Conservation (phyloP, 257 asterid genomes). For the Haberlea rhodopensis region DNA sequence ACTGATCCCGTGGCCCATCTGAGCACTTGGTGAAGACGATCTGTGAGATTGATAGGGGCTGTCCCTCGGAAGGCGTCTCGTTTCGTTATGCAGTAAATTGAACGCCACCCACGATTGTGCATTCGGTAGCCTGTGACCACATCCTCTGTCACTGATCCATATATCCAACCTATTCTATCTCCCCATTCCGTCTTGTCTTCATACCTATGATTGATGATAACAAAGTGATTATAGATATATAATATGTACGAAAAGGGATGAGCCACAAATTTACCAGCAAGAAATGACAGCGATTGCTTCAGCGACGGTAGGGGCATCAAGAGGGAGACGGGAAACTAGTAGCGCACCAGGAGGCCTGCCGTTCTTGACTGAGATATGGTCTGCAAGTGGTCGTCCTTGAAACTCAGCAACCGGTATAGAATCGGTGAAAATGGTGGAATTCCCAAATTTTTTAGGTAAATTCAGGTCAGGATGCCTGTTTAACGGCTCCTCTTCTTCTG, state of each 20-base stretch:
- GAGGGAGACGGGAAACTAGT: conserved; percentile 65
- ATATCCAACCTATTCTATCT: conserved; percentile 93
- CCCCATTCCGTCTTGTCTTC: conserved; percentile 99
- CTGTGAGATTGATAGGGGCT: conserved; percentile 90
- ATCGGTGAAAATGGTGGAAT: conserved; percentile 71
- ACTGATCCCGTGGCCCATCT: conserved; percentile 99
- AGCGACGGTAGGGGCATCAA: conserved; percentile 95
- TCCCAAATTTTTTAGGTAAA: conserved; percentile 78
- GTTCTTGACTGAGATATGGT: conserved; percentile 77
- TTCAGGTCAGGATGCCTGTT: conserved; percentile 68
- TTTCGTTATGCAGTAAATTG: conserved; percentile 86
- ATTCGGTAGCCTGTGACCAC: conserved; percentile 97
- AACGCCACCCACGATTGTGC: conserved; percentile 99
- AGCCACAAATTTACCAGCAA: conserved; percentile 63
- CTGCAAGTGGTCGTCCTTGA: conserved; percentile 94
- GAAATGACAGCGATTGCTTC: conserved; percentile 96
- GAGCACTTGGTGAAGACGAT: conserved; percentile 95
- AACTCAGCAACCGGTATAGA: conserved; percentile 87
- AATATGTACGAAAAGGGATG: background rate
- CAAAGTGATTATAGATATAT: background rate
- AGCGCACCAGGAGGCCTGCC: conserved; percentile 93
- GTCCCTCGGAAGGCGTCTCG: conserved; percentile 93
- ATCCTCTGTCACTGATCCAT: conserved; percentile 94
- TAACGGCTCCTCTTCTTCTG: conserved; percentile 72
- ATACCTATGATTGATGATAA: conserved; percentile 41